Percentiles rank a stretch among this genome's conserved stretches.
Conservation (phyloP, 2,329 filamentous ascomycete genomes). For the Exophiala sp. region DNA sequence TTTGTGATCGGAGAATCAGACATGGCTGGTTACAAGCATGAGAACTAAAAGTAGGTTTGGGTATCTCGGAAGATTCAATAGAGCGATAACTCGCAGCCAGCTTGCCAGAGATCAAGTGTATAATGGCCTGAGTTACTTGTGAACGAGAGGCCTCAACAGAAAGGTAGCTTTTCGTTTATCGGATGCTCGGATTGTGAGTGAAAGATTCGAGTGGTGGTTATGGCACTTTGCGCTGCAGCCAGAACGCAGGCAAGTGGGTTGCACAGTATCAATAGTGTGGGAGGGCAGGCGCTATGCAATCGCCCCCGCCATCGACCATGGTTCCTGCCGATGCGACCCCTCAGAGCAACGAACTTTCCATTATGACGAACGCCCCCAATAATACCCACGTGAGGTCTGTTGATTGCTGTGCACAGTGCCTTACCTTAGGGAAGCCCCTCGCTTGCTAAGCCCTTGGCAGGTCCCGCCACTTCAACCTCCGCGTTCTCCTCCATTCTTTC, state of each 20-base stretch:
- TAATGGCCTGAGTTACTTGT: no score
- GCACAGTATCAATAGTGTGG: not conserved
- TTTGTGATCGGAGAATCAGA: conserved; percentile 61
- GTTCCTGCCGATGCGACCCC: not conserved
- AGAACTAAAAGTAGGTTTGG: not conserved
- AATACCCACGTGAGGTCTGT: not conserved
- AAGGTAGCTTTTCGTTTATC: not conserved
- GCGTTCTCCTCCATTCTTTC: not conserved
- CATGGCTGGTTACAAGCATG: conserved; percentile 36
- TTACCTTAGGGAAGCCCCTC: no score
- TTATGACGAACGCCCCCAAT: not conserved
- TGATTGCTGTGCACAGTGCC: no score
- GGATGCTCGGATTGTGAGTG: not conserved
- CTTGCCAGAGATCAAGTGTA: not conserved
- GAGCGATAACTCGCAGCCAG: not conserved
- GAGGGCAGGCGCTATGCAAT: not conserved
- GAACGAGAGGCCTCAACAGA: no score
- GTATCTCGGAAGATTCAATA: not conserved
- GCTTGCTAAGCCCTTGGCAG: not conserved
- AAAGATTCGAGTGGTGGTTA: not conserved
- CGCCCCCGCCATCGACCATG: not conserved
- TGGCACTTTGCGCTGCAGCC: not conserved
- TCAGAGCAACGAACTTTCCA: not conserved
- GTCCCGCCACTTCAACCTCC: not conserved
- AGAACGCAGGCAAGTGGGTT: not conserved